Conservation (phyloP, 257 asterid species). For the Nicotiana otophora region DNA sequence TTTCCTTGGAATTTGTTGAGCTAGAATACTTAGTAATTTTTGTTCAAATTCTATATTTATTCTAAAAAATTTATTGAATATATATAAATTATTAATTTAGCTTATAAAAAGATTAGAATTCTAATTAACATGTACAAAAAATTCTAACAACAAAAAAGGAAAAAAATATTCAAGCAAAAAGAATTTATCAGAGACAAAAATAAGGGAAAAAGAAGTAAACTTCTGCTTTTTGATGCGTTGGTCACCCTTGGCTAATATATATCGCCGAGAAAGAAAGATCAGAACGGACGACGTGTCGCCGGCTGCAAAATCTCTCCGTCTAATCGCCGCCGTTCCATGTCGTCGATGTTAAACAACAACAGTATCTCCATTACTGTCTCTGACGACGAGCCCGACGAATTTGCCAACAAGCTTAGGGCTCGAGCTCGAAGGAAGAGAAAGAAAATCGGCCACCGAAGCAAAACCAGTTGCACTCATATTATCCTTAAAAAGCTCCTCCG, state of each 20-base stretch:
- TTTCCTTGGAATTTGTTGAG: too few relatives aligned
- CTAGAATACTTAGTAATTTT: too few relatives aligned
- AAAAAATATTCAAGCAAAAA: too few relatives aligned
- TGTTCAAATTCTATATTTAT: too few relatives aligned
- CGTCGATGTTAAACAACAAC: slow-evolving; percentile 37
- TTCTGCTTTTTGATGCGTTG: too few relatives aligned
- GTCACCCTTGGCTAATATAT: neutral
- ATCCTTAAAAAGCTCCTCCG: slow-evolving; percentile 34
- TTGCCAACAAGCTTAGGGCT: slow-evolving; percentile 35
- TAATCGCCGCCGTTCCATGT: neutral
- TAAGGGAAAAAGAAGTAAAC: too few relatives aligned
- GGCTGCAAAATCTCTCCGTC: neutral
- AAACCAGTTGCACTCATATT: slow-evolving; percentile 38
- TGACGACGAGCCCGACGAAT: slow-evolving; percentile 64
- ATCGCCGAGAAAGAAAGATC: neutral
- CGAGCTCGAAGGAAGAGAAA: slow-evolving; percentile 65
- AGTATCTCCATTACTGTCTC: slow-evolving; percentile 54
- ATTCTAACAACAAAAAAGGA: too few relatives aligned
- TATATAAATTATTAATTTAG: too few relatives aligned
- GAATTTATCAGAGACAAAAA: too few relatives aligned
- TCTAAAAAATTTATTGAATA: too few relatives aligned
- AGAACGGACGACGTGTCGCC: neutral
- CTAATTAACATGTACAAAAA: too few relatives aligned
- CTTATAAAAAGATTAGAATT: too few relatives aligned
- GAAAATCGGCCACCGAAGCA: slow-evolving; percentile 44